Percentiles rank a stretch among this genome's conserved stretches.
These are phyloP conservation scores for Thozetella sp. DNA, from an alignment of 495 filamentous ascomycete genomes.

Conservation along the genomic window DNA sequence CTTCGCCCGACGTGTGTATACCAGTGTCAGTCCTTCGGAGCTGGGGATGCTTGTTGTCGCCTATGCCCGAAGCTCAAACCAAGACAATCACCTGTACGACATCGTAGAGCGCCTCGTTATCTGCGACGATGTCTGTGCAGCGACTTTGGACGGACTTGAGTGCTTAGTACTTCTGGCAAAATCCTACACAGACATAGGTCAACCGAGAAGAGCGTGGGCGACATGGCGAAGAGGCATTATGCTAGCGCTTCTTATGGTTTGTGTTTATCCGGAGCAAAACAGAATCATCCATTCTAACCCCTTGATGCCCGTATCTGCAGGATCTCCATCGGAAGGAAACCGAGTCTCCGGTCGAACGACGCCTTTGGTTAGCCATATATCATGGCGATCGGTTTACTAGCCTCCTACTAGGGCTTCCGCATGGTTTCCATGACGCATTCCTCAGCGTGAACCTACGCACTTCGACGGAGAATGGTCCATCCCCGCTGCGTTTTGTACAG, in stretches of 20 bases:
- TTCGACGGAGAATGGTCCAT: not conserved
- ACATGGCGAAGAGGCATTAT: not conserved
- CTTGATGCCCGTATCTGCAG: not conserved
- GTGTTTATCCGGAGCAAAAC: slow-evolving; percentile 8
- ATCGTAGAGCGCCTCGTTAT: not conserved
- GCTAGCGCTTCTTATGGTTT: slow-evolving; percentile 4
- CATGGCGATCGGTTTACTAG: slow-evolving; percentile 18
- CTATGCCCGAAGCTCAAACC: not conserved
- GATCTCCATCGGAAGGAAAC: not conserved
- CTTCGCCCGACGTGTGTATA: not conserved
- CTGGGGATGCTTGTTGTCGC: not conserved
- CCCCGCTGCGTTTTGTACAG: not conserved
- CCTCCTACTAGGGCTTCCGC: slow-evolving; percentile 14
- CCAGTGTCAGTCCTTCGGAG: not conserved
- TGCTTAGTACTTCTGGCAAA: not conserved
- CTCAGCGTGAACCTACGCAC: not conserved
- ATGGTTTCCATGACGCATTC: slow-evolving; percentile 12
- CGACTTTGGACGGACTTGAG: not conserved
- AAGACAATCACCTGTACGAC: not conserved
- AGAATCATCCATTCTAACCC: not conserved
- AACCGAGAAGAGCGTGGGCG: not conserved
- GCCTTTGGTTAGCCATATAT: slow-evolving; percentile 13
- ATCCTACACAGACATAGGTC: not conserved
- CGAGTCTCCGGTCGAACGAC: not conserved
- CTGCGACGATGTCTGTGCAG: not conserved